phyloP scores from a whole-genome alignment of 495 filamentous ascomycete species.

The Penicillium desertorum region DNA sequence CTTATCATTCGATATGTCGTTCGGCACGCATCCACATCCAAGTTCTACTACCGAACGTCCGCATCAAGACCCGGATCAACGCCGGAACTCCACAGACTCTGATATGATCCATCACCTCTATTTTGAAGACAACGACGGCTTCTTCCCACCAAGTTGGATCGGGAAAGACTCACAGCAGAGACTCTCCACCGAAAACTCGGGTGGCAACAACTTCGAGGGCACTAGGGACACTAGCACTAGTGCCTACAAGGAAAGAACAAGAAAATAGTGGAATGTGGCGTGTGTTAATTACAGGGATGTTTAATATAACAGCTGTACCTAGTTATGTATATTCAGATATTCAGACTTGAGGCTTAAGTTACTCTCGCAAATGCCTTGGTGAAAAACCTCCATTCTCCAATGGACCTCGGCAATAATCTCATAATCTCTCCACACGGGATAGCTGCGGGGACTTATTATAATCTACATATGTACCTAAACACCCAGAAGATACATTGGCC shows the following conservation, averaged over 20 bases:
- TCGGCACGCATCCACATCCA: background rate
- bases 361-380: background rate
- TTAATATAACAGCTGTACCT: background rate
- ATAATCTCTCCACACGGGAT: background rate
- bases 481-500: background rate
- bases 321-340: background rate
- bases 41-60: background rate
- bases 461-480: background rate
- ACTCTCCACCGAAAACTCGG: conserved; percentile 18
- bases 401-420: conserved; percentile 10
- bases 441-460: background rate
- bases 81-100: conserved; percentile 10
- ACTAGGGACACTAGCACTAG: background rate
- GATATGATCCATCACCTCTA: conserved; percentile 39
- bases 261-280: background rate
- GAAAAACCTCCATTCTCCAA: background rate
- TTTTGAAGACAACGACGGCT: conserved; percentile 45
- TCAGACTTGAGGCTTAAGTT: background rate
- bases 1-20: background rate
- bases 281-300: background rate
- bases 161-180: conserved; percentile 24
- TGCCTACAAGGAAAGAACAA: background rate
- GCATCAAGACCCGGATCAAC: conserved; percentile 8
- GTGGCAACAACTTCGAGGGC: conserved; percentile 6
- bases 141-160: conserved; percentile 42